Percentiles rank a stretch among this genome's conserved stretches.
These are phyloP conservation scores for Termitomyces sp. DNA, from an alignment of 768 basidiomycete species.

Conservation along the genomic window DNA sequence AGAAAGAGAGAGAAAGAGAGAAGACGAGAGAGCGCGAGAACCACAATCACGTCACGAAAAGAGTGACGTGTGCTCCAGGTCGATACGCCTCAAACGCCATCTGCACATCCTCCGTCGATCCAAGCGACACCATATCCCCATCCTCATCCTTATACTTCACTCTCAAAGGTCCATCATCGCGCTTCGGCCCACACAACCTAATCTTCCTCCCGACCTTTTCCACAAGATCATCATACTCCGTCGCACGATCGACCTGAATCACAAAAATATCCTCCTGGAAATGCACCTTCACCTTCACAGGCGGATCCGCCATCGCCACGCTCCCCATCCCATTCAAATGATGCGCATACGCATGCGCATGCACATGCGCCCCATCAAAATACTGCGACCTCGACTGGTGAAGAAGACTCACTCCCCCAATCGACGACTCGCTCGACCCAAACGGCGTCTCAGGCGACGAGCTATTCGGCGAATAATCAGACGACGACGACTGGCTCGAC, in stretches of 20 bases:
- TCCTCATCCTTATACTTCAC: slow-evolving; percentile 92
- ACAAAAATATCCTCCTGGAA: slow-evolving; percentile 95
- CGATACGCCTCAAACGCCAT: slow-evolving; percentile 88
- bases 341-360: background rate
- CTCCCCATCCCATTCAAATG: background rate
- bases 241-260: slow-evolving; percentile 77
- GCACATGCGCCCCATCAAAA: slow-evolving; percentile 27
- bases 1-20: no score
- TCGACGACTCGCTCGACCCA: slow-evolving; percentile 82
- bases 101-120: slow-evolving; percentile 88
- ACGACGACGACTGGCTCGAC: slow-evolving; percentile 77
- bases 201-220: slow-evolving; percentile 93
- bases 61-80: slow-evolving; percentile 74
- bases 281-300: slow-evolving; percentile 90
- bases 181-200: slow-evolving; percentile 77
- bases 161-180: slow-evolving; percentile 74
- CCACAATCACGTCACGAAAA: slow-evolving; percentile 63
- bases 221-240: slow-evolving; percentile 78
- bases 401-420: slow-evolving; percentile 51
- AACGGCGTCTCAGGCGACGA: slow-evolving; percentile 87
- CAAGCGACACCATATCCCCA: slow-evolving; percentile 83
- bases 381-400: slow-evolving; percentile 51
- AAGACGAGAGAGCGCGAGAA: background rate
- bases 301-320: slow-evolving; percentile 18
- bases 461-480: slow-evolving; percentile 80